Base-by-base conservation (phyloP, 441 rosid species). In the Adansonia madagascariensis region DNA sequence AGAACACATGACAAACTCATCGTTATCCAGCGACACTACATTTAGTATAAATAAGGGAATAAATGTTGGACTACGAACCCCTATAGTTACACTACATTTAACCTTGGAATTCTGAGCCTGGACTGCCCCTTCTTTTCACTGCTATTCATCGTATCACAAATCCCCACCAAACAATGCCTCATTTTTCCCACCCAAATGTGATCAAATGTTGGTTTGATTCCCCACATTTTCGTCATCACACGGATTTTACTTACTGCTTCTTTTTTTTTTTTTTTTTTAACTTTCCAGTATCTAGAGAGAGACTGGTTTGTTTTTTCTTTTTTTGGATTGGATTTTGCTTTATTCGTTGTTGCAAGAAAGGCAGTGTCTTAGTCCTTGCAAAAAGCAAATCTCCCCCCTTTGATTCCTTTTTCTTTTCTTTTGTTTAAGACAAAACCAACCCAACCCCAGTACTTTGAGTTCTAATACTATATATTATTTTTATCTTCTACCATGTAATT, bases 291-390 rank as follows among this genome's bases (percentile, higher is more conserved):
- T 12, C 12, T 78, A 74, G 61, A 64, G 74, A 66, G 65, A 47
- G 43, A 69, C 20, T 2, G 18, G 15, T 43, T 43, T 27, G 18
- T 6, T 52, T 2, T 27, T 31, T 12, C 2, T 55, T 20, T 60
- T 24, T 0, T 3, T 6, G 43, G 20, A 5, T 63, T 27, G 66
- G 18, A 4, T 24, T 31, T 78, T 77, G 84, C 87, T 88, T 88
- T 86, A 85, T 82, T 88, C 87, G 73, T 80, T 82, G 75, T 80
- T 47, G 74, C 80, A 63, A 73, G 39, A 31, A 31, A 31, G 71
- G 83, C 78, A 31, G 31, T 17, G 73, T 70, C 85, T 87, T 83
- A 88, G 80, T 74, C 82, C 80, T 76, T 66, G 64, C 80, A 75
- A 88, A 75, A 86, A 83, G 87, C 86, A 75, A 79, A 79, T 22